Base-by-base conservation (phyloP, 768 basidiomycete species). In the Boletus speciosus region DNA sequence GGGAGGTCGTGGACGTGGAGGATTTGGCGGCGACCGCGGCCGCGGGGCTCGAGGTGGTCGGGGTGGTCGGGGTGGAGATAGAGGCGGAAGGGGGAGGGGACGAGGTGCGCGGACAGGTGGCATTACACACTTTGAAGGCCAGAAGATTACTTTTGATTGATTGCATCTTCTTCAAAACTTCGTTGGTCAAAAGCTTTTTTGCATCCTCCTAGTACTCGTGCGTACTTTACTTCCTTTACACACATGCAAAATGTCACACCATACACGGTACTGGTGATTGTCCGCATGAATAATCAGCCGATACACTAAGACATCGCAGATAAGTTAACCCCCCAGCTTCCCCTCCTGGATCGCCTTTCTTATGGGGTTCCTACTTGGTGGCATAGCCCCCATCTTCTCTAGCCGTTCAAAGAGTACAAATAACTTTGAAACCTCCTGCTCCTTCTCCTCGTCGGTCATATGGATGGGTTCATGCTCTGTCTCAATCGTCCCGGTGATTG, bases 401-500 rank as follows among this genome's bases (percentile, higher is more conserved):
- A 98, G 75, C 44, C 95, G 77, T 58, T 97, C 91, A 64, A 99
- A 98, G 19, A 98, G 76, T 34, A 89, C 84, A 64, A 98, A 92
- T 39, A 99, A 75, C 65, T 86, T 86, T 76, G 98, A 95, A 50
- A 94, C 88, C 73, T 99, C 97, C 10, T 73, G 74, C 66, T 97
- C 93, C 70, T 96, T 97, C 77, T 99, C 96, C 66, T 95, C 94
- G 31, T 95, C 87, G 1, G 93, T 88, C 94, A 99, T 96, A 47
- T 82, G 73, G 6, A 67, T 69, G 16, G 76, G 62, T 44, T 72
- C 74, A 3, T 71, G 68, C 50, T 72, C 70, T 35, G 49, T 54
- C 51, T 78, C 72, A 6, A 76, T 79, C 12, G 84, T 83, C n/a
- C 93, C 93, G 1, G 94, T 96, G 66, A 92, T 94, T 2, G 90